Conservation (phyloP, 129 eudicot genomes). For the Dittrichia graveolens region DNA sequence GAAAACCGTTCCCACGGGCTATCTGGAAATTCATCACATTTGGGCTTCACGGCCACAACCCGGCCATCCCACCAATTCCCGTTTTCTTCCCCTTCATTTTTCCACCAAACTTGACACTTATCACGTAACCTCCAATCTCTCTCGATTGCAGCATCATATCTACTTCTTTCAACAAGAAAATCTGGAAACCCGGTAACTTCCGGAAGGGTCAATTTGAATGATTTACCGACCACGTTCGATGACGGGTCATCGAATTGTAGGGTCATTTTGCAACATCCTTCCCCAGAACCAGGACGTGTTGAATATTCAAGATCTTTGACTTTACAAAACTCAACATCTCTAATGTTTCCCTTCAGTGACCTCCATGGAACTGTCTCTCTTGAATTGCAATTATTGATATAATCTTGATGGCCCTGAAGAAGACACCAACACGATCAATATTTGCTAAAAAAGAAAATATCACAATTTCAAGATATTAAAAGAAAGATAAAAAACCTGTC, state of each 20-base stretch:
- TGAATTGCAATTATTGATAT: slow-evolving; percentile 36
- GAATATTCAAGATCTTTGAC: slow-evolving; percentile 70
- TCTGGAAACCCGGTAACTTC: slow-evolving; percentile 81
- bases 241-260: slow-evolving; percentile 65
- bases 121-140: slow-evolving; percentile 79
- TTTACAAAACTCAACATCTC: slow-evolving; percentile 86
- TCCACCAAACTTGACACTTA: slow-evolving; percentile 96
- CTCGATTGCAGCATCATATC: slow-evolving; percentile 79
- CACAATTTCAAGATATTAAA: background rate
- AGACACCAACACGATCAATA: slow-evolving; percentile 4
- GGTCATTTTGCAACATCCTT: slow-evolving; percentile 88
- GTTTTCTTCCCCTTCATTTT: slow-evolving; percentile 62
- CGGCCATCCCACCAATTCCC: slow-evolving; percentile 95
- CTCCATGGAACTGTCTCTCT: slow-evolving; percentile 77
- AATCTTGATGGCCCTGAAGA: slow-evolving; percentile 86
- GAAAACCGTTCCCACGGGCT: slow-evolving; percentile 93
- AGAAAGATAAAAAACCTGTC: slow-evolving; percentile 58
- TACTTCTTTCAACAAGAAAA: slow-evolving; percentile 82
- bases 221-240: slow-evolving; percentile 62
- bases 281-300: slow-evolving; percentile 80
- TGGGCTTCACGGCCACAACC: slow-evolving; percentile 59
- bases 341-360: slow-evolving; percentile 58
- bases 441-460: background rate
- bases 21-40: slow-evolving; percentile 76
- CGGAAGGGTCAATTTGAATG: slow-evolving; percentile 77